Evolutionary conservation across 2,329 filamentous ascomycete species (phyloP).

Genomic region (Chaetomium olivaceum): DNA sequence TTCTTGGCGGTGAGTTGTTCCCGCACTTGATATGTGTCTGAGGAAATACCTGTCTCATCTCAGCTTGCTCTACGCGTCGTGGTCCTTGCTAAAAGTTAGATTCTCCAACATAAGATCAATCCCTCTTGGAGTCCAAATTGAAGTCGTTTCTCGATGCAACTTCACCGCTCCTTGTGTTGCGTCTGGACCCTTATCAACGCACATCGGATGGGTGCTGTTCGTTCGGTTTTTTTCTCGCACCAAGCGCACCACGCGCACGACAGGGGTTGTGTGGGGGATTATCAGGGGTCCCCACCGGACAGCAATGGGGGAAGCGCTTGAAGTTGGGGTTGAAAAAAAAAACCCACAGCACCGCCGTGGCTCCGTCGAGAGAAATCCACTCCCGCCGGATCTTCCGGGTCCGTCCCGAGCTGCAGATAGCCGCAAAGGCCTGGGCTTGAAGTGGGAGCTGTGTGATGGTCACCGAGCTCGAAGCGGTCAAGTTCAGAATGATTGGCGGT

Average conservation of each 20-base stretch:
- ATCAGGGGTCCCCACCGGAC: background rate
- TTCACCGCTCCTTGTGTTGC: conserved; percentile 10
- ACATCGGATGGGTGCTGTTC: background rate
- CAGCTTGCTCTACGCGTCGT: background rate
- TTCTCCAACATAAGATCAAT: background rate
- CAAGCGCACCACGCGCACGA: conserved; percentile 3
- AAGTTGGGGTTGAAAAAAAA: background rate
- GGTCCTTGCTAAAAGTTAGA: too few relatives aligned
- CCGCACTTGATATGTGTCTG: background rate
- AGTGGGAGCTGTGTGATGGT: background rate
- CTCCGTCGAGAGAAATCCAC: background rate
- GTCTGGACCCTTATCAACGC: conserved; percentile 9
- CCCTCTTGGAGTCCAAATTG: background rate
- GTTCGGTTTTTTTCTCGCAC: conserved; percentile 6
- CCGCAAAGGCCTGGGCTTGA: background rate
- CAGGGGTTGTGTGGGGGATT: conserved; percentile 12
- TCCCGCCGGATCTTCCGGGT: background rate
- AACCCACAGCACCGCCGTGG: background rate
- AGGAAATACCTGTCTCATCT: background rate
- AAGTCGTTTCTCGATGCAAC: background rate
- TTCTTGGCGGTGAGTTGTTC: conserved; percentile 3
- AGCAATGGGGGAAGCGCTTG: background rate
- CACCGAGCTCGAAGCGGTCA: background rate
- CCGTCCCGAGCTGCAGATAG: background rate
- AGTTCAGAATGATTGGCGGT: conserved; percentile 11